Evolutionary conservation across 2,329 filamentous ascomycete species (phyloP).

Genomic region (Fusarium clavum): DNA sequence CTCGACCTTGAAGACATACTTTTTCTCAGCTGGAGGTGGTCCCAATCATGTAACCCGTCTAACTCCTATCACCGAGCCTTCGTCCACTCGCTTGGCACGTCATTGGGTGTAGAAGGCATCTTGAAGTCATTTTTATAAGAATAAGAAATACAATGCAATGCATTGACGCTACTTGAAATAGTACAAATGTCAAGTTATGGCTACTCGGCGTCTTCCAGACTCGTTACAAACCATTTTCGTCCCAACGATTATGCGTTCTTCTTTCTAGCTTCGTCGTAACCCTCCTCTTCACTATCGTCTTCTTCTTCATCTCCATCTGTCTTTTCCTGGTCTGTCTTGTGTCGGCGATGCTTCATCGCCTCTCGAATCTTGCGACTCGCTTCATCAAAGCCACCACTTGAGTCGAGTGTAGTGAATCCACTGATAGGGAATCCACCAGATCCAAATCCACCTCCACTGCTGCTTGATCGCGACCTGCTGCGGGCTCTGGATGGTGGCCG

Average conservation of each 20-base stretch:
- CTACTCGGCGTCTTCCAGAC: not conserved
- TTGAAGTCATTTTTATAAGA: not conserved
- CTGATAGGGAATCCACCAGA: constrained; percentile 73
- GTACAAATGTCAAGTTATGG: constrained; percentile 31
- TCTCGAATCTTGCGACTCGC: constrained; percentile 85
- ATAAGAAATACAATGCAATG: constrained; percentile 6
- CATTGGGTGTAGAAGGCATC: constrained; percentile 15
- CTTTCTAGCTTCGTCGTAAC: constrained; percentile 57
- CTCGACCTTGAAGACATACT: not conserved
- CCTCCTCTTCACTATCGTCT: constrained; percentile 58
- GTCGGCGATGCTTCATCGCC: constrained; percentile 77
- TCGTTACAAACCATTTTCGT: not conserved
- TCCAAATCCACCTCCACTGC: constrained; percentile 71
- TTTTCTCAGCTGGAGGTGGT: not conserved
- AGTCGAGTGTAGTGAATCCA: constrained; percentile 75
- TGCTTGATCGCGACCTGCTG: constrained; percentile 77
- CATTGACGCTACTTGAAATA: constrained; percentile 17
- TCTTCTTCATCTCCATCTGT: constrained; percentile 51
- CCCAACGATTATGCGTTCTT: constrained; percentile 51
- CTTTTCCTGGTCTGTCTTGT: constrained; percentile 61
- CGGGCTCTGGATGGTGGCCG: constrained; percentile 84
- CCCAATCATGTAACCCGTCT: constrained; percentile 6
- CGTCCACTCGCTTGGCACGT: constrained; percentile 1
- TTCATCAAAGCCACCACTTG: constrained; percentile 80
- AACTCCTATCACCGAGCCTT: constrained; percentile 35